Conservation (phyloP, 2,329 filamentous ascomycete species). For the Metarhizium album region DNA sequence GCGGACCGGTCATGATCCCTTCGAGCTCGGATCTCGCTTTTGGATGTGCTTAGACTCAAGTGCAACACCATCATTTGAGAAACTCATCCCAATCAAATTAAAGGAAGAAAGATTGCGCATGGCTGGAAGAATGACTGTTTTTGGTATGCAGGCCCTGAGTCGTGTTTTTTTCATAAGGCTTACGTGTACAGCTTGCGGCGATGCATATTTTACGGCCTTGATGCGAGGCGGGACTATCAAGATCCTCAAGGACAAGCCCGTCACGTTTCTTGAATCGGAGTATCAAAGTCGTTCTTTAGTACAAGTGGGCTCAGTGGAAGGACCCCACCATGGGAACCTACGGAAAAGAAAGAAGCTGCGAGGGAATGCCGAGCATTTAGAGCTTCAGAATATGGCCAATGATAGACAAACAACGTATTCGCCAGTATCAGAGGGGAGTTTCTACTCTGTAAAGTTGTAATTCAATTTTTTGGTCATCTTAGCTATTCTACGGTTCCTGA, state of each 20-base stretch:
- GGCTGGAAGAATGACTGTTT: not conserved
- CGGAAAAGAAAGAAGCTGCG: not conserved
- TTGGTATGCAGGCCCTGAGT: not conserved
- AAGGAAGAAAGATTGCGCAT: not conserved
- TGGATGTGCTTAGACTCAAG: not conserved
- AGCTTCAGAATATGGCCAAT: too few relatives aligned
- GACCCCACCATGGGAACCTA: not conserved
- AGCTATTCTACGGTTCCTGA: too few relatives aligned
- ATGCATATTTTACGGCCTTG: not conserved
- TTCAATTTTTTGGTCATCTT: too few relatives aligned
- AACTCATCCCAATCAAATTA: not conserved
- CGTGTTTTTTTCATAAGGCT: not conserved
- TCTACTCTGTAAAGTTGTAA: too few relatives aligned
- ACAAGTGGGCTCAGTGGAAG: not conserved
- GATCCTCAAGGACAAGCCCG: not conserved
- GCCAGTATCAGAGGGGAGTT: too few relatives aligned
- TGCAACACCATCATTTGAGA: not conserved
- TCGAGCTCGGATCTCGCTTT: not conserved
- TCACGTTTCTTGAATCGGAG: not conserved
- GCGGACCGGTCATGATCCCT: not conserved
- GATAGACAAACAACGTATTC: too few relatives aligned
- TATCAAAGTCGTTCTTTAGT: not conserved
- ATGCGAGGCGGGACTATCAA: not conserved
- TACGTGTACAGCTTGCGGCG: not conserved
- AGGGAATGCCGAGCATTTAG: not conserved